Evolutionary conservation across 108 stramenopile species (phyloP).

Genomic region (Nitzschia inconspicua): DNA sequence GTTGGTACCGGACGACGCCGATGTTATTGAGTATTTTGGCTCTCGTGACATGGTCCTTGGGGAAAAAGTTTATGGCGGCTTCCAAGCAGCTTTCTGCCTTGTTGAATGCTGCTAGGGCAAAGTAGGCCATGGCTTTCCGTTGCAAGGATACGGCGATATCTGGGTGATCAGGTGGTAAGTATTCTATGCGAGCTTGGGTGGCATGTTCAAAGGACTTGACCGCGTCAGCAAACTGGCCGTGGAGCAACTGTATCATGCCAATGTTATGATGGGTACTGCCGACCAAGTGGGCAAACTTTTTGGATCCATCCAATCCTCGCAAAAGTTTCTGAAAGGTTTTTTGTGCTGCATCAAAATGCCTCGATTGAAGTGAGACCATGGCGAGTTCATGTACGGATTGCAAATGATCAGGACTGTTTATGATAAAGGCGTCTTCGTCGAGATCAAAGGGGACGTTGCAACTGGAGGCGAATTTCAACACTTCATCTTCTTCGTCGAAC

Average conservation of each 20-base stretch:
- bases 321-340: slow-evolving; percentile 39
- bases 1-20: slow-evolving; percentile 45
- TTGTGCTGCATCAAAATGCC: slow-evolving; percentile 35
- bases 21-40: slow-evolving; percentile 57
- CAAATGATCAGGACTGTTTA: slow-evolving; percentile 37
- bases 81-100: slow-evolving; percentile 27
- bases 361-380: slow-evolving; percentile 21
- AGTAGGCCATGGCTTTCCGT: slow-evolving; percentile 28
- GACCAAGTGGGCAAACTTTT: slow-evolving; percentile 22
- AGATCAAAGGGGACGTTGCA: slow-evolving; percentile 54
- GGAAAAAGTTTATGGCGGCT: slow-evolving; percentile 19
- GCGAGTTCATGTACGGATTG: slow-evolving; percentile 39
- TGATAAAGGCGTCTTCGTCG: slow-evolving; percentile 58
- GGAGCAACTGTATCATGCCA: slow-evolving; percentile 39
- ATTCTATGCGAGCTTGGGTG: slow-evolving; percentile 18
- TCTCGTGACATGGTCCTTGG: slow-evolving; percentile 16
- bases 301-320: slow-evolving; percentile 22
- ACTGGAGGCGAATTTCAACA: slow-evolving; percentile 28
- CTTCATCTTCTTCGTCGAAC: slow-evolving; percentile 25
- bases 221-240: slow-evolving; percentile 32
- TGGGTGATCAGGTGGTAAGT: slow-evolving; percentile 33
- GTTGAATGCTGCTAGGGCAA: slow-evolving; percentile 33
- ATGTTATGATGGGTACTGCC: slow-evolving; percentile 53
- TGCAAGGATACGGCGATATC: slow-evolving; percentile 39
- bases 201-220: slow-evolving; percentile 35